Percentiles rank a stretch among this genome's conserved stretches.
Conservation (phyloP, 2,329 filamentous ascomycete species). For the Trichoderma lentiforme region DNA sequence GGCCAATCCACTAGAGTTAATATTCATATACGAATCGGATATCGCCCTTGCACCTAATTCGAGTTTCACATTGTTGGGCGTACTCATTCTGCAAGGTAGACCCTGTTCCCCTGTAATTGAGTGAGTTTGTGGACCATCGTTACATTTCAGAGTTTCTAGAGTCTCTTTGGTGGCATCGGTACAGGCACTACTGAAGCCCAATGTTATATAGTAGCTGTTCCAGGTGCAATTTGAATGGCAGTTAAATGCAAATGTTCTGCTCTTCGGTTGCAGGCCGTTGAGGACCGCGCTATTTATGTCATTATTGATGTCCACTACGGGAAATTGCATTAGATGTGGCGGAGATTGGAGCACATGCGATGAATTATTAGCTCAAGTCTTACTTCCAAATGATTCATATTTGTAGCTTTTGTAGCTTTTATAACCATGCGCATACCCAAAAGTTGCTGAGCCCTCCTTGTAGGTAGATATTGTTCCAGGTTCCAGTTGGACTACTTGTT, state of each 20-base stretch:
- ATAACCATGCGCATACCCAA: neutral
- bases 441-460: neutral
- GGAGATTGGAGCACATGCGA: neutral
- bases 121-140: neutral
- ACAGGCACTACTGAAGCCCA: neutral
- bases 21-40: neutral
- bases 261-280: neutral
- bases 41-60: neutral
- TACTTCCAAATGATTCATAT: neutral
- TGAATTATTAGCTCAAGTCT: neutral
- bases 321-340: neutral
- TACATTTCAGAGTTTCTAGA: neutral
- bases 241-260: neutral
- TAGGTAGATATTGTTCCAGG: neutral
- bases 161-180: neutral
- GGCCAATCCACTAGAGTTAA: neutral
- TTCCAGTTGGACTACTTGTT: neutral
- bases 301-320: neutral
- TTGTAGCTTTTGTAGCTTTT: neutral
- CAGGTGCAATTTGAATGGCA: neutral
- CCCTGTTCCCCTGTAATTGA: neutral
- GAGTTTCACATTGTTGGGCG: neutral
- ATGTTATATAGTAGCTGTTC: neutral
- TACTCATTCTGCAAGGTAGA: neutral
- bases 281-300: neutral